A percentile compares a stretch with the other conserved stretches of the same genome.
These are phyloP conservation scores for Clavariopsis aquatica DNA, from an alignment of 495 filamentous ascomycete species.

Conservation along the genomic window DNA sequence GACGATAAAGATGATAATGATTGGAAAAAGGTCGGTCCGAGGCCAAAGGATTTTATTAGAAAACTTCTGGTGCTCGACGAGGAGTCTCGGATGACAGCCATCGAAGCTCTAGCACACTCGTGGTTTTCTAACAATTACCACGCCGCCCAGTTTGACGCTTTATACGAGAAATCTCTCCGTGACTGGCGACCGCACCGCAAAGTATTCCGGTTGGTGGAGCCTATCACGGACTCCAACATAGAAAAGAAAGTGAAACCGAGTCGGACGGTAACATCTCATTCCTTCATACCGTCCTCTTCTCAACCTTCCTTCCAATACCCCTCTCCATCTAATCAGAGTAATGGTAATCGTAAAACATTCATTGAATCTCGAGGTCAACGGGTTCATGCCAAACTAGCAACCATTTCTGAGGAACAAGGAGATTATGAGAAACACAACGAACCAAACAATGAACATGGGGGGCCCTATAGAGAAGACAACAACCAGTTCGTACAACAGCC, in stretches of 20 bases:
- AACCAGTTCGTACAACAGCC: background rate
- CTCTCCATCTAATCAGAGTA: too few relatives aligned
- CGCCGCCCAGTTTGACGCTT: constrained; percentile 48
- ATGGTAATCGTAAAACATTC: too few relatives aligned
- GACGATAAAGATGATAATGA: constrained; percentile 38
- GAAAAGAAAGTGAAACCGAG: background rate
- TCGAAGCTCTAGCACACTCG: constrained; percentile 56
- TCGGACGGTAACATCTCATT: constrained; percentile 18
- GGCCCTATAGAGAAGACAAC: background rate
- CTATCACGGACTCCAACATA: constrained; percentile 6
- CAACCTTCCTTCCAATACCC: too few relatives aligned
- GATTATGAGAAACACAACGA: background rate
- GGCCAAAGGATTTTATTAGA: constrained; percentile 57
- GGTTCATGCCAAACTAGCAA: background rate
- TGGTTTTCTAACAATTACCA: constrained; percentile 59
- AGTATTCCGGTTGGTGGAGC: constrained; percentile 37
- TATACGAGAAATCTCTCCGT: constrained; percentile 51
- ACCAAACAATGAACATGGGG: too few relatives aligned
- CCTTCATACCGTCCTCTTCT: constrained; percentile 13
- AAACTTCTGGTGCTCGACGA: constrained; percentile 57
- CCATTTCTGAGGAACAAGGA: constrained; percentile 3
- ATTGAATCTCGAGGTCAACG: too few relatives aligned
- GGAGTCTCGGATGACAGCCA: constrained; percentile 53
- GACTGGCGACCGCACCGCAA: constrained; percentile 50
- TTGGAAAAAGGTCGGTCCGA: constrained; percentile 46